Percentiles rank a stretch among this genome's conserved stretches.
These are phyloP conservation scores for Oryza rufipogon DNA, from an alignment of 176 grass and related monocot genomes.

Conservation along the genomic window DNA sequence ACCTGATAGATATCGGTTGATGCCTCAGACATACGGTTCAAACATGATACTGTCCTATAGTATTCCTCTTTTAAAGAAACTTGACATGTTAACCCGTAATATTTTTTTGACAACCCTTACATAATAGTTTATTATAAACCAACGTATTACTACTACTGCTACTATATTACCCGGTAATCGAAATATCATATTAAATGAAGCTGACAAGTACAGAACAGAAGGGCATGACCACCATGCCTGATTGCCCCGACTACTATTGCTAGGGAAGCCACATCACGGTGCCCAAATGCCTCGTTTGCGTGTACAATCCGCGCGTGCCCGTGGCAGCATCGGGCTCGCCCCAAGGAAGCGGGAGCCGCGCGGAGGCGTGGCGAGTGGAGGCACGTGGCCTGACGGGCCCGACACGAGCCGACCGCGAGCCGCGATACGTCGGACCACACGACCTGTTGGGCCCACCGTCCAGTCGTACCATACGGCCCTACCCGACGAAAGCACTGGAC, in stretches of 20 bases:
- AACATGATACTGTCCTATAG: no score
- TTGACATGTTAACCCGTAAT: no score
- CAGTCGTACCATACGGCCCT: conserved; percentile 5
- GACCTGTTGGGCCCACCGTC: background rate
- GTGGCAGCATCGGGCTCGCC: conserved; percentile 20
- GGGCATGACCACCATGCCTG: no score
- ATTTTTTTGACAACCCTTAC: no score
- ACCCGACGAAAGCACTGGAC: background rate
- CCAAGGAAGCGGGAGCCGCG: conserved; percentile 35
- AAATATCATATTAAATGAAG: no score
- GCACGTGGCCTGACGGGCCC: conserved; percentile 48
- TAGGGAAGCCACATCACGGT: background rate
- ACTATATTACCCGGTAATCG: no score
- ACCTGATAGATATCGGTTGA: no score
- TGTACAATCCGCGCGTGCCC: conserved; percentile 32
- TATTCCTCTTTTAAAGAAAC: no score
- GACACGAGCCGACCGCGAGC: conserved; percentile 52
- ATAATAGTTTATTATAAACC: background rate
- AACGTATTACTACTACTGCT: no score
- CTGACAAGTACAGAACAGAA: no score
- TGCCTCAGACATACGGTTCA: no score
- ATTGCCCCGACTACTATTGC: no score
- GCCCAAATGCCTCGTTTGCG: background rate
- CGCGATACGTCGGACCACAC: conserved; percentile 33
- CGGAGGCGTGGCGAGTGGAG: background rate